Conservation (phyloP, 1,284 basidiomycete genomes). For the Erythrobasidium hasegawianum region DNA sequence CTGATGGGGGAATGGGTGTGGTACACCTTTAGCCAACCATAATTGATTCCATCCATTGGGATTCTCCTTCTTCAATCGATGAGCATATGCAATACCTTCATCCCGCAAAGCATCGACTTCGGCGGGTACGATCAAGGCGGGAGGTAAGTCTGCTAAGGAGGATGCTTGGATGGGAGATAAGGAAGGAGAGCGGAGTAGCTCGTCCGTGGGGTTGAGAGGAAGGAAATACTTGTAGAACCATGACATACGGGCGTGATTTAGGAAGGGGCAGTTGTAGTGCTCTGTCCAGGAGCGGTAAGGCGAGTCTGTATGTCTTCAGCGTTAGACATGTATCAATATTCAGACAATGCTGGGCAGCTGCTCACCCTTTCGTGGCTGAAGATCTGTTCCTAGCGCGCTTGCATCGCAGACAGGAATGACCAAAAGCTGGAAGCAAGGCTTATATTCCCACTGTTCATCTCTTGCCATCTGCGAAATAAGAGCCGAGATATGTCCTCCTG, state of each 20-base stretch:
- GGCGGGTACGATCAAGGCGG: constrained; percentile 31
- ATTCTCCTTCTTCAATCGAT: constrained; percentile 15
- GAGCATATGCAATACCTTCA: constrained; percentile 35
- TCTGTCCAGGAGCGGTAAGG: constrained; percentile 29
- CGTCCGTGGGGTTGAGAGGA: constrained; percentile 20
- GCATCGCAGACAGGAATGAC: constrained; percentile 37
- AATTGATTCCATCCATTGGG: constrained; percentile 18
- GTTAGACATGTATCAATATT: not conserved
- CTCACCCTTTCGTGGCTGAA: constrained; percentile 20
- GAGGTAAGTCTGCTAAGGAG: constrained; percentile 30
- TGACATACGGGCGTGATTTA: constrained; percentile 32
- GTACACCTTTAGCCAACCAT: constrained; percentile 28
- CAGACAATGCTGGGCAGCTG: not conserved
- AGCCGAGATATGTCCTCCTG: constrained; percentile 34
- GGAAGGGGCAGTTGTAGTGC: constrained; percentile 31
- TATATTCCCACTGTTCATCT: constrained; percentile 16
- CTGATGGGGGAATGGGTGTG: constrained; percentile 36
- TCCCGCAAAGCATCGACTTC: constrained; percentile 33
- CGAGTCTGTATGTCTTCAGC: not conserved
- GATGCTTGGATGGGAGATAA: constrained; percentile 30
- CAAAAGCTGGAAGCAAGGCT: constrained; percentile 32
- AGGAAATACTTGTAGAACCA: constrained; percentile 36
- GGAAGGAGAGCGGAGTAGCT: constrained; percentile 11
- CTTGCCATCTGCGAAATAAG: constrained; percentile 23
- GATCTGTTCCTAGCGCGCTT: constrained; percentile 20